Evolutionary conservation across 2,329 filamentous ascomycete species (phyloP), one percentile per base, ranked within the genome.

Genomic region (Alternaria longipes): DNA sequence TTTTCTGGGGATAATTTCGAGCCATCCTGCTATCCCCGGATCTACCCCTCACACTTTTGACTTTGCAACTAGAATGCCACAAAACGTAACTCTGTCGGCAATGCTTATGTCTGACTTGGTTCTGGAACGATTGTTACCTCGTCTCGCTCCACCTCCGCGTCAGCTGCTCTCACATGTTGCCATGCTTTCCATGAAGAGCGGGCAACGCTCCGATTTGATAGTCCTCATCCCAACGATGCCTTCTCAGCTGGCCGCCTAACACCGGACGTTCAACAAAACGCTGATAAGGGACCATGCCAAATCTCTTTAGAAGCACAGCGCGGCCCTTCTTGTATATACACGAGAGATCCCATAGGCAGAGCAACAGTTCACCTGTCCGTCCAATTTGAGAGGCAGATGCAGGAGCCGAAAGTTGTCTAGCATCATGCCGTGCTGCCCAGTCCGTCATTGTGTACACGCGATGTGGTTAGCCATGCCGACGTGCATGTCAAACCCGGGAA

Each of bases 341-440:
- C 32, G 8, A 34, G 20, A 24, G 30, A 50, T 24, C 30, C 30
- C 30, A 50, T 38, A 50, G 30, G 32, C 32, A 24, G 46, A 20
- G 18, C 51, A 54, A 54, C 32, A 14, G 28, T 54, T 54, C 51
- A 16, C 11, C 18, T 26, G 11, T 36, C 60, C 56, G 16, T 36
- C 60, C 57, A 30, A 26, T 61, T 67, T 49, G 49, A 62, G 60
- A 45, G 45, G 11, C 62, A 46, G 52, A 63, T 59, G 61, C 65
- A 69, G 54, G 51, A 62, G 58, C 54, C 50, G 44, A 63, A 55
- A 62, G 50, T 45, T 54, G 65, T 71, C 36, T 60, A 54, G 59
- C 47, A 57, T 57, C 54, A 76, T 76, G 74, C 70, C 67, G 68
- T 78, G 74, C 74, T 76, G 74, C 74, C 75, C 74, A 76, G 73